These are phyloP conservation scores for Phytopythium cucurbitacearum DNA, from an alignment of 352 stramenopile species.

Conservation along the genomic window DNA sequence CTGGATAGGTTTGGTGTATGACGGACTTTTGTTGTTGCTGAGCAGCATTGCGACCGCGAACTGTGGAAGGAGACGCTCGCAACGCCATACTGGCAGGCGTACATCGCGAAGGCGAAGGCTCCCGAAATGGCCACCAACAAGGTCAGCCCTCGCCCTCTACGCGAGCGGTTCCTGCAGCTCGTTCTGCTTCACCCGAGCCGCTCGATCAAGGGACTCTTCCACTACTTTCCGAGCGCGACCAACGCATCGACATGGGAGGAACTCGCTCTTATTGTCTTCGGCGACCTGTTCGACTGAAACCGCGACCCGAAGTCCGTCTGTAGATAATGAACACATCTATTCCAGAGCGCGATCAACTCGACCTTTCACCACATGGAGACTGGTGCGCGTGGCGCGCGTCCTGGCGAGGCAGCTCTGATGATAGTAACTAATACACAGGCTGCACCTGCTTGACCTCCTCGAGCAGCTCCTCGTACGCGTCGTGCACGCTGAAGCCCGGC, in stretches of 20 bases:
- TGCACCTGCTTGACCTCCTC: conserved; percentile 88
- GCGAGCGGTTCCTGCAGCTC: conserved; percentile 69
- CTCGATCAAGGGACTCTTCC: conserved; percentile 61
- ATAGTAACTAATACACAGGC: conserved; percentile 61
- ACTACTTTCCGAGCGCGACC: conserved; percentile 52
- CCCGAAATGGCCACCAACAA: background rate
- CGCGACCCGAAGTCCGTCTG: too few relatives aligned
- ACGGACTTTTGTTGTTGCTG: conserved; percentile 9
- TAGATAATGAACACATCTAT: too few relatives aligned
- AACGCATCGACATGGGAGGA: conserved; percentile 49
- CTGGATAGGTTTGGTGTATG: background rate
- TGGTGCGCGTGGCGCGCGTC: too few relatives aligned
- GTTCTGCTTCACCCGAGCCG: conserved; percentile 76
- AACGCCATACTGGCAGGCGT: conserved; percentile 70
- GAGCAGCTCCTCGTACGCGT: conserved; percentile 89
- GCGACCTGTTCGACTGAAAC: conserved; percentile 40
- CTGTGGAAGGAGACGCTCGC: conserved; percentile 56
- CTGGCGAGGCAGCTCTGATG: too few relatives aligned
- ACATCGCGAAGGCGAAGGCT: conserved; percentile 39
- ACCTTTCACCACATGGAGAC: too few relatives aligned
- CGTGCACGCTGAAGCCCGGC: conserved; percentile 85
- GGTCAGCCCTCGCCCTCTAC: conserved; percentile 21
- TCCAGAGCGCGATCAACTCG: too few relatives aligned
- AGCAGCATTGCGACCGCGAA: conserved; percentile 58
- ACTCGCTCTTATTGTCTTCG: conserved; percentile 60